Evolutionary conservation across 257 asterid species (phyloP), one percentile per base, ranked within the genome.

Genomic region (Plantago ovata): DNA sequence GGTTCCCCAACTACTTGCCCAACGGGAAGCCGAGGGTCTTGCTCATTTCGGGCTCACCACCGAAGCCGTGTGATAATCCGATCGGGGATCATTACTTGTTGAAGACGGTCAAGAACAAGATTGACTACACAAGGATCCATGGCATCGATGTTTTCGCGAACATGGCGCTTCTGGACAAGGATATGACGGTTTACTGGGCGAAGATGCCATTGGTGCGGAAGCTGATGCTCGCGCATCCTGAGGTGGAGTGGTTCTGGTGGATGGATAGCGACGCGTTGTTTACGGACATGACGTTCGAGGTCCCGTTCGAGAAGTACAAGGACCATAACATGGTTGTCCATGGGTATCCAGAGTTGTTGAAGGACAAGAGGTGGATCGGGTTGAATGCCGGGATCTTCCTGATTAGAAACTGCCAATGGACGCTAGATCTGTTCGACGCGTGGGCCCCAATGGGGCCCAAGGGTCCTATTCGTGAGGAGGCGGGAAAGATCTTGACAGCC

Each of bases 221-320:
- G 48, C 49, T 91, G 74, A 91, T 91, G 98, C 36, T 91, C 68
- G 83, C 98, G 6, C 98, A 91, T 68, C 96, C 98, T 6, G 98
- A 91, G 46, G 87, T 87, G 9, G 96, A 91, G 76, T 91, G 96
- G 98, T 70, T 91, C 57, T 91, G 98, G 98, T 91, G 96, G 98
- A 85, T 91, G 94, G 98, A 87, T 47, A 87, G 93, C 53, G 98
- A 91, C 78, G 98, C 96, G 10, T 18, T 87, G 69, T 91, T 91
- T 56, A 85, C 98, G 8, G 98, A 91, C 41, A 87, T 91, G 94
- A 68, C 66, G 1, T 91, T 91, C 62, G 94, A 81, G 72, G 38
- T 91, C 6, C 96, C 98, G 1, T 65, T 74, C 47, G 32, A 46
- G 2, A 87, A 83, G 87, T 91, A 91, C 46, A 70, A 75, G 48